Evolutionary conservation across 2,329 filamentous ascomycete genomes (phyloP).

Genomic region (Hymenoscyphus repandus): DNA sequence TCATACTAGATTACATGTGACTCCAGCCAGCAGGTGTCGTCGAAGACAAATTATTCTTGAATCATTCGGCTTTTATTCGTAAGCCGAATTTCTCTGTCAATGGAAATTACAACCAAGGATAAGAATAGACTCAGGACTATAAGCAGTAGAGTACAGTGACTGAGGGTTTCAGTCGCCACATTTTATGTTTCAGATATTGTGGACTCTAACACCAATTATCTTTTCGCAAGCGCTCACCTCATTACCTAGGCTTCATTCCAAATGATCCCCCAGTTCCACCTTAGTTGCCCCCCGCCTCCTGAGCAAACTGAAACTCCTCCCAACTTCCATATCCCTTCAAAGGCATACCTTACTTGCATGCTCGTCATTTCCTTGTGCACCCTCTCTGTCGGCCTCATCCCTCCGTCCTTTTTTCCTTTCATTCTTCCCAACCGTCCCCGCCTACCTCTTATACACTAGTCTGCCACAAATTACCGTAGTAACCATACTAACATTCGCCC

Average conservation of each 20-base stretch:
- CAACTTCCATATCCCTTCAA: background rate
- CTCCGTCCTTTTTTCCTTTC: background rate
- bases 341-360: background rate
- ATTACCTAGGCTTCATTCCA: background rate
- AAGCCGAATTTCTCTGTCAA: no score
- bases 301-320: conserved; percentile 6
- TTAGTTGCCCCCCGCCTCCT: background rate
- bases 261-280: background rate
- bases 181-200: no score
- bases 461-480: background rate
- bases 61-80: no score
- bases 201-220: no score
- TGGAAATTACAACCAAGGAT: no score
- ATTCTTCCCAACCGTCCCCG: background rate
- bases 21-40: no score
- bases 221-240: background rate
- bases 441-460: conserved; percentile 1
- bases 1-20: no score
- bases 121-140: no score
- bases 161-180: no score
- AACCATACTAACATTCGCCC: background rate
- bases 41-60: no score
- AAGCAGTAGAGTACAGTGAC: no score
- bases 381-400: background rate
- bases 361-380: background rate